phyloP scores from a whole-genome alignment of 2,329 filamentous ascomycete genomes.

The Simplicillium aogashimaense region DNA sequence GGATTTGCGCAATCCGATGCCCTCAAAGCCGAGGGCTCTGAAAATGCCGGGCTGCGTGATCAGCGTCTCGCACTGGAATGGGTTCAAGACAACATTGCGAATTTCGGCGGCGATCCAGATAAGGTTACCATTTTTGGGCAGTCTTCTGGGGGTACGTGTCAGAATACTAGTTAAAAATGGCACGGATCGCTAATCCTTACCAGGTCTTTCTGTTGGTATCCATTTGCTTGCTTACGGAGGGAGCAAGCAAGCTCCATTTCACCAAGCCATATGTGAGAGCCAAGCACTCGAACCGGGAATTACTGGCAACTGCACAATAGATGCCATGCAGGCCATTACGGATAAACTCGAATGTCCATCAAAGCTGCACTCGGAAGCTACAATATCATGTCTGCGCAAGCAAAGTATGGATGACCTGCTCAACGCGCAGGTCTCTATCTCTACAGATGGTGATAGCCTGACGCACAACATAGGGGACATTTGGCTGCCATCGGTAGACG shows the following conservation, averaged over 20 bases:
- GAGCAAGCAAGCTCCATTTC: conserved; percentile 30
- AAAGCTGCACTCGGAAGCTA: conserved; percentile 28
- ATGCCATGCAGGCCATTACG: conserved; percentile 33
- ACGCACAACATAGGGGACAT: conserved; percentile 39
- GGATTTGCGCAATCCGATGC: conserved; percentile 15
- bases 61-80: conserved; percentile 8
- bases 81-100: conserved; percentile 8
- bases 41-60: conserved; percentile 7
- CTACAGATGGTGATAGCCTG: conserved; percentile 28
- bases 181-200: too few species aligned
- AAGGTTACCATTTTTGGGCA: conserved; percentile 9
- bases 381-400: conserved; percentile 34
- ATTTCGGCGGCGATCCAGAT: conserved; percentile 5
- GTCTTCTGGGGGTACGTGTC: conserved; percentile 8
- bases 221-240: conserved; percentile 39
- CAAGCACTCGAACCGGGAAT: conserved; percentile 42
- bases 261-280: conserved; percentile 33
- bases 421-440: conserved; percentile 30
- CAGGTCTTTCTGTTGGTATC: conserved; percentile 30
- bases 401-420: conserved; percentile 31
- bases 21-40: conserved; percentile 4
- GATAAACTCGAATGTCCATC: conserved; percentile 31
- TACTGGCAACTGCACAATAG: conserved; percentile 33
- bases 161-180: conserved; percentile 11
- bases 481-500: conserved; percentile 36